These are phyloP conservation scores for Plantago rigida DNA, from an alignment of 305 asterid genomes.

Conservation along the genomic window DNA sequence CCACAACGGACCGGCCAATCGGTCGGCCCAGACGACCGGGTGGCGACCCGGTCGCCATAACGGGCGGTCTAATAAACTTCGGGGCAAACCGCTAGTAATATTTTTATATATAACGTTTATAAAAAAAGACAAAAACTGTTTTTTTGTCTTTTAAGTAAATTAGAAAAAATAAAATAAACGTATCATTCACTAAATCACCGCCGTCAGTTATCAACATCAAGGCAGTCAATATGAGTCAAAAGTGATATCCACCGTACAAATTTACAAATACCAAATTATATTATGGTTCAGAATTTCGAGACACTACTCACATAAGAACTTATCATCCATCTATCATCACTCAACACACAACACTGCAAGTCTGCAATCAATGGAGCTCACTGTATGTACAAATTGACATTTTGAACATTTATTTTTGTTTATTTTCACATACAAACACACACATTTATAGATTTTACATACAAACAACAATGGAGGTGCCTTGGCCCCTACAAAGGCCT, in stretches of 20 bases:
- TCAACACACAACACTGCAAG: no score
- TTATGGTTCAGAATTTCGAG: conserved; percentile 28
- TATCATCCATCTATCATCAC: conserved; percentile 13
- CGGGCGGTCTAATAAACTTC: no score
- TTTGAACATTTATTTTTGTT: not conserved
- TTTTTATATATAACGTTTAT: no score
- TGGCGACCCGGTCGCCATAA: no score
- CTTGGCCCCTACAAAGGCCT: conserved; percentile 51
- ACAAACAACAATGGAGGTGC: conserved; percentile 45
- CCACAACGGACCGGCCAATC: no score
- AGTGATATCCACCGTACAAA: conserved; percentile 10
- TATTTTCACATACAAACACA: no score
- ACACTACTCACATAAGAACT: conserved; percentile 1
- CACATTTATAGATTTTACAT: not conserved
- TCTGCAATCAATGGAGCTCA: not conserved
- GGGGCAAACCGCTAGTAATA: no score
- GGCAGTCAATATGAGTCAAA: conserved; percentile 20
- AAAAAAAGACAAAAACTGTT: no score
- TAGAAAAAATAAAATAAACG: not conserved
- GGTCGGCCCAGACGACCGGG: no score
- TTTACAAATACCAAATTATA: conserved; percentile 3
- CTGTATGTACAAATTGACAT: no score
- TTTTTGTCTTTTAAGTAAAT: no score
- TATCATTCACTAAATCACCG: conserved; percentile 18
- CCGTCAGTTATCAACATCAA: conserved; percentile 20